Evolutionary conservation across 2,329 filamentous ascomycete genomes (phyloP).

Genomic region (Piedraia hortae): DNA sequence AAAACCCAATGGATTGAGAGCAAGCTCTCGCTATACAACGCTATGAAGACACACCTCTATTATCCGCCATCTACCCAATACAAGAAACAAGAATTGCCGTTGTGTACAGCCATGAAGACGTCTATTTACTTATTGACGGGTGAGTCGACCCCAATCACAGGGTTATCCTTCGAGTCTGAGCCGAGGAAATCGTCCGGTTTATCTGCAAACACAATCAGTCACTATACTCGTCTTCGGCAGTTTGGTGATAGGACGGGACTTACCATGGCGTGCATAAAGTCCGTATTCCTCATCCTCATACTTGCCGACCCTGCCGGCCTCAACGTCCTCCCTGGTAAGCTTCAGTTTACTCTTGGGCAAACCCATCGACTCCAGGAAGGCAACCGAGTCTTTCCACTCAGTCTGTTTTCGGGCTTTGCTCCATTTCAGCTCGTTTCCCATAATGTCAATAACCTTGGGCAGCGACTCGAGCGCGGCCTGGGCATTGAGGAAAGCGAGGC

Average conservation of each 20-base stretch:
- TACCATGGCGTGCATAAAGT: constrained; percentile 23
- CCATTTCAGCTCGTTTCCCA: constrained; percentile 66
- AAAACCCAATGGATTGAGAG: too few relatives aligned
- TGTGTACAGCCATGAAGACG: too few relatives aligned
- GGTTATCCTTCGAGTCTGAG: constrained; percentile 24
- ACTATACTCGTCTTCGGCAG: neutral
- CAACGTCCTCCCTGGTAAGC: constrained; percentile 29
- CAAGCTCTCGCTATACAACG: too few relatives aligned
- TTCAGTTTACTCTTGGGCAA: constrained; percentile 27
- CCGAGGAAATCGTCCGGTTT: constrained; percentile 25
- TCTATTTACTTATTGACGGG: constrained; percentile 17
- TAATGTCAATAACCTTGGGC: constrained; percentile 65
- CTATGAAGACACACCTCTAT: too few relatives aligned
- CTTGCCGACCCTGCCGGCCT: constrained; percentile 24
- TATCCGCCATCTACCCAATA: too few relatives aligned
- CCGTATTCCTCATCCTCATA: constrained; percentile 22
- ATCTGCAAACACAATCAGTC: constrained; percentile 13
- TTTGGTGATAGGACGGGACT: constrained; percentile 6
- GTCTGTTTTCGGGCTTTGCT: constrained; percentile 39
- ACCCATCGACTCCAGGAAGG: constrained; percentile 34
- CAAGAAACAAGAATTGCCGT: too few relatives aligned
- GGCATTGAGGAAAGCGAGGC: constrained; percentile 72
- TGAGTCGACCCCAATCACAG: constrained; percentile 16
- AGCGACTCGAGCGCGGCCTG: constrained; percentile 71
- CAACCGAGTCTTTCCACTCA: constrained; percentile 50